Conservation (phyloP, 2,329 filamentous ascomycete genomes). For the Exophiala xenobiotica region DNA sequence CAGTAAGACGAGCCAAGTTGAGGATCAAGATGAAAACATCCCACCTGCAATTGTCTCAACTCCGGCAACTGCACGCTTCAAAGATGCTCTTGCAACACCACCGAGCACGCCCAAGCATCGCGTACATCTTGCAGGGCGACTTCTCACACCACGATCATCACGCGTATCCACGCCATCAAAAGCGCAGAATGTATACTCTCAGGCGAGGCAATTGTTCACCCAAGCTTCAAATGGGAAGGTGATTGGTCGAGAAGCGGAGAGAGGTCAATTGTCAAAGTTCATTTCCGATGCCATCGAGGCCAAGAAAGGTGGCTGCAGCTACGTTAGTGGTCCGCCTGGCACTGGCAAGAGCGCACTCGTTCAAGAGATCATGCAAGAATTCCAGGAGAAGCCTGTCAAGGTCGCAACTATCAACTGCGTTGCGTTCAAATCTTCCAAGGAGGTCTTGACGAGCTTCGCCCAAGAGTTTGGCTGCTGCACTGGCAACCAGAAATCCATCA, state of each 20-base stretch:
- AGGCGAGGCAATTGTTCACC: conserved; percentile 82
- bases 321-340: conserved; percentile 91
- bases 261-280: conserved; percentile 66
- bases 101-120: conserved; percentile 81
- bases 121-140: conserved; percentile 72
- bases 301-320: conserved; percentile 74
- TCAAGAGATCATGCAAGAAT: conserved; percentile 68
- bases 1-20: conserved; percentile 42
- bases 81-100: conserved; percentile 71
- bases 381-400: conserved; percentile 57
- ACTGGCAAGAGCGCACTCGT: conserved; percentile 97
- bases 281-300: conserved; percentile 62
- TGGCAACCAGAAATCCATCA: conserved; percentile 64
- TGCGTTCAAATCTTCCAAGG: conserved; percentile 84
- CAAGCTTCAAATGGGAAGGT: conserved; percentile 73
- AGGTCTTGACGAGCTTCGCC: conserved; percentile 77
- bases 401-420: conserved; percentile 92
- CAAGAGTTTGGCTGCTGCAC: conserved; percentile 66
- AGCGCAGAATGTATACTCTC: conserved; percentile 74
- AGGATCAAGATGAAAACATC: conserved; percentile 44
- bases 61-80: conserved; percentile 64
- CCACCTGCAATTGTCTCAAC: conserved; percentile 45
- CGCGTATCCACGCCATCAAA: conserved; percentile 71
- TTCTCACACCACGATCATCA: conserved; percentile 75
- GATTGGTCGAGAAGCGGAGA: conserved; percentile 72